Evolutionary conservation across 352 stramenopile species (phyloP).

Genomic region (Phytophthora macrochlamydospora): DNA sequence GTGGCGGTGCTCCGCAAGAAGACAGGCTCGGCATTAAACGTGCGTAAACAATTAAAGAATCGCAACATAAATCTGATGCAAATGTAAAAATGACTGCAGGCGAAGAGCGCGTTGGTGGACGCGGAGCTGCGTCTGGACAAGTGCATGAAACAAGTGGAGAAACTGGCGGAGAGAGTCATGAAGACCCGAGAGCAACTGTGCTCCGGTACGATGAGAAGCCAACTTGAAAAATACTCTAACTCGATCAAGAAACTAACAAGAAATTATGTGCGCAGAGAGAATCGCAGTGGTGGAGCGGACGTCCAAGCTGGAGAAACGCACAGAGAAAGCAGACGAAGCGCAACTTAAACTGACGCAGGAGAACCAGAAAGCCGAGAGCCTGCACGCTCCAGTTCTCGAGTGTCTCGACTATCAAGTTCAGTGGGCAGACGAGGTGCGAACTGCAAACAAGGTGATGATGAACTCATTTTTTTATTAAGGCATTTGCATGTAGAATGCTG

Average conservation of each 20-base stretch:
- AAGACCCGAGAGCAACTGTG: slow-evolving; percentile 73
- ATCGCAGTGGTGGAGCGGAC: slow-evolving; percentile 64
- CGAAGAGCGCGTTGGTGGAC: slow-evolving; percentile 54
- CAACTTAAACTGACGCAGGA: slow-evolving; percentile 51
- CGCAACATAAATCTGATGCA: neutral
- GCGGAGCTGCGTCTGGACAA: slow-evolving; percentile 54
- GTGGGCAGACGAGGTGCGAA: slow-evolving; percentile 57
- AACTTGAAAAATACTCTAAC: neutral
- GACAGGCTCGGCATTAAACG: slow-evolving; percentile 65
- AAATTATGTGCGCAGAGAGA: slow-evolving; percentile 33
- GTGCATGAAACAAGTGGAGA: slow-evolving; percentile 64
- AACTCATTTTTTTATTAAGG: neutral
- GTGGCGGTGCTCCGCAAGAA: slow-evolving; percentile 84
- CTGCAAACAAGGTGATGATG: neutral
- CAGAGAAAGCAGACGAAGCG: slow-evolving; percentile 40
- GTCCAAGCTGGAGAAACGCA: slow-evolving; percentile 52
- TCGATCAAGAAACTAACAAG: neutral
- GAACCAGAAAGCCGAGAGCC: slow-evolving; percentile 28
- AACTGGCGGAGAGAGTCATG: slow-evolving; percentile 66
- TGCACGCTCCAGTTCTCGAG: slow-evolving; percentile 61
- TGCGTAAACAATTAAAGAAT: slow-evolving; percentile 29
- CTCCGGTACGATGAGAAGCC: slow-evolving; percentile 36
- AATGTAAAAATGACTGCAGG: slow-evolving; percentile 31
- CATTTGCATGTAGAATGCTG: slow-evolving; percentile 51
- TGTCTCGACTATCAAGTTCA: slow-evolving; percentile 74